A percentile compares a stretch with the other conserved stretches of the same genome.
phyloP scores from a whole-genome alignment of 345 rosid species.

The Boechera divaricarpa region DNA sequence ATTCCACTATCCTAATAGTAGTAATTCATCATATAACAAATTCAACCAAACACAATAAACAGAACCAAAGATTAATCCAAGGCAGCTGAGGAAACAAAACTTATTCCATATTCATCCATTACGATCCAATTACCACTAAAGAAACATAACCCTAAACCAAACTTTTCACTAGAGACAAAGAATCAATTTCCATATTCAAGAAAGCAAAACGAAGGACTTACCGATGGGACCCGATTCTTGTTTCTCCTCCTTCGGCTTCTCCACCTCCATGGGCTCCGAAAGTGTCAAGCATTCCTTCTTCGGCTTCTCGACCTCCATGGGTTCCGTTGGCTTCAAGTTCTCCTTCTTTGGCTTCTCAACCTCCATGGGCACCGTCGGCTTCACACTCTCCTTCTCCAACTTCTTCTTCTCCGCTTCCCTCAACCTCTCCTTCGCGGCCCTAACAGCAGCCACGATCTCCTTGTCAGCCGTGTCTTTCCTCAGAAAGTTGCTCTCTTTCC shows the following conservation, averaged over 20 bases:
- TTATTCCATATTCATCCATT: background rate
- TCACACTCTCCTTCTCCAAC: conserved; percentile 35
- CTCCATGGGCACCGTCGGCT: conserved; percentile 24
- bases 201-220: conserved; percentile 7
- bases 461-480: conserved; percentile 61
- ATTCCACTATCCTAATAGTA: background rate
- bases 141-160: background rate
- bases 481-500: conserved; percentile 69
- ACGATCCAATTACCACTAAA: conserved; percentile 10
- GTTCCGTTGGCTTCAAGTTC: background rate
- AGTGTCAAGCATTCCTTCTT: conserved; percentile 32
- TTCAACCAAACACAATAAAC: background rate
- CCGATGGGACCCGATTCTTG: conserved; percentile 7
- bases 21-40: background rate
- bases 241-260: conserved; percentile 40
- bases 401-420: conserved; percentile 44
- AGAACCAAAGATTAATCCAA: background rate
- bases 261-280: conserved; percentile 35
- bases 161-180: background rate
- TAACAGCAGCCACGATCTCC: conserved; percentile 59
- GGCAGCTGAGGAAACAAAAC: background rate
- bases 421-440: conserved; percentile 49
- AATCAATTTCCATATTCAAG: background rate
- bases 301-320: conserved; percentile 39
- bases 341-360: conserved; percentile 36